Evolutionary conservation across 768 basidiomycete species (phyloP).

Genomic region (Agrocybe praecox): DNA sequence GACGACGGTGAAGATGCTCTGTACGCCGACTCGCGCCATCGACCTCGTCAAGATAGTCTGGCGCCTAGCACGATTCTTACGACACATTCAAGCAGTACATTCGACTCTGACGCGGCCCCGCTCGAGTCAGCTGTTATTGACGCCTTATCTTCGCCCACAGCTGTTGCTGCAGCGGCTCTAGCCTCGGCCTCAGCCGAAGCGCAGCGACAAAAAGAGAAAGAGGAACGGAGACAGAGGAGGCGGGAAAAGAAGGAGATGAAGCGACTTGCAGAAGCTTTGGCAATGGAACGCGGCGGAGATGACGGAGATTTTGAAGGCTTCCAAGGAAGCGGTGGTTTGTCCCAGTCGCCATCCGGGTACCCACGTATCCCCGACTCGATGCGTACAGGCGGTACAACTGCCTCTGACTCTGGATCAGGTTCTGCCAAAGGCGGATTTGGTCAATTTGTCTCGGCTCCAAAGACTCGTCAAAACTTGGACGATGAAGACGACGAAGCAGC

Average conservation of each 20-base stretch:
- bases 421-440: constrained; percentile 12
- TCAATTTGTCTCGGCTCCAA: constrained; percentile 11
- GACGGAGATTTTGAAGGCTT: constrained; percentile 65
- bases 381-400: neutral
- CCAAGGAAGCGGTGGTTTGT: constrained; percentile 51
- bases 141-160: constrained; percentile 42
- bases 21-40: constrained; percentile 11
- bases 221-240: constrained; percentile 48
- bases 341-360: neutral
- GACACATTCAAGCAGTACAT: constrained; percentile 35
- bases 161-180: constrained; percentile 34
- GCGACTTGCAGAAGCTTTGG: constrained; percentile 39
- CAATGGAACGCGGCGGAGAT: constrained; percentile 27
- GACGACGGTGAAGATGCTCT: constrained; percentile 50
- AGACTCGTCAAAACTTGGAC: neutral
- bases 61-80: constrained; percentile 18
- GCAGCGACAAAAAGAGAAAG: constrained; percentile 44
- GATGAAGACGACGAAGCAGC: constrained; percentile 46
- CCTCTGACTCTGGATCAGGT: constrained; percentile 17
- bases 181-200: constrained; percentile 42
- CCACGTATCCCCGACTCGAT: neutral
- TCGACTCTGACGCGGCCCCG: constrained; percentile 74
- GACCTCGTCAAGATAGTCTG: constrained; percentile 1
- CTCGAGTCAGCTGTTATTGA: constrained; percentile 61
- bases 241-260: constrained; percentile 48